Conservation (phyloP, 257 asterid genomes). For the Solanum ossicruentum region DNA sequence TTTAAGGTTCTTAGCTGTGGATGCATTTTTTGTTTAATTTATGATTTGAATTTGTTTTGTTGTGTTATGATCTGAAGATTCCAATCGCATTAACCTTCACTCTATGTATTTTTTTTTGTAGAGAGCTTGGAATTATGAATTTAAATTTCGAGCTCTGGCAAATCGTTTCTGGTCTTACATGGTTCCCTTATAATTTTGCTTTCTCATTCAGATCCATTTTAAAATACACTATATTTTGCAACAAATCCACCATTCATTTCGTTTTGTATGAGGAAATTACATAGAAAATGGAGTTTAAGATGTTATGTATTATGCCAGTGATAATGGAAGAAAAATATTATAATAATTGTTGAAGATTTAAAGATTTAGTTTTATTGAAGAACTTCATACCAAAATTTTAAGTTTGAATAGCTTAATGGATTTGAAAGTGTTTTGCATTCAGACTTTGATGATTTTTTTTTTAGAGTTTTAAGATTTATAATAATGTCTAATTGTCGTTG, state of each 20-base stretch:
- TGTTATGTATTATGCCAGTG: background rate
- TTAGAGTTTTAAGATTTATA: background rate
- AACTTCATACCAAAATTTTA: background rate
- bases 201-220: background rate
- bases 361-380: background rate
- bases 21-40: background rate
- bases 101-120: background rate
- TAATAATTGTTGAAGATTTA: background rate
- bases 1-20: background rate
- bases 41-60: background rate
- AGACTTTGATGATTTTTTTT: background rate
- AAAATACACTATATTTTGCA: background rate
- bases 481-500: background rate
- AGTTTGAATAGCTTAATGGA: background rate
- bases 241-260: background rate
- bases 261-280: background rate
- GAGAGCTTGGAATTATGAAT: background rate
- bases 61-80: background rate
- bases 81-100: background rate
- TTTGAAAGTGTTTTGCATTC: background rate
- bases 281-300: background rate
- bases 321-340: background rate
- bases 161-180: background rate
- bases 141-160: background rate
- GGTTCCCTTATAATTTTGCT: background rate